Percentiles rank a stretch among this genome's conserved stretches.
phyloP scores from a whole-genome alignment of 2,329 filamentous ascomycete genomes.

The Hypoxylon sp. region DNA sequence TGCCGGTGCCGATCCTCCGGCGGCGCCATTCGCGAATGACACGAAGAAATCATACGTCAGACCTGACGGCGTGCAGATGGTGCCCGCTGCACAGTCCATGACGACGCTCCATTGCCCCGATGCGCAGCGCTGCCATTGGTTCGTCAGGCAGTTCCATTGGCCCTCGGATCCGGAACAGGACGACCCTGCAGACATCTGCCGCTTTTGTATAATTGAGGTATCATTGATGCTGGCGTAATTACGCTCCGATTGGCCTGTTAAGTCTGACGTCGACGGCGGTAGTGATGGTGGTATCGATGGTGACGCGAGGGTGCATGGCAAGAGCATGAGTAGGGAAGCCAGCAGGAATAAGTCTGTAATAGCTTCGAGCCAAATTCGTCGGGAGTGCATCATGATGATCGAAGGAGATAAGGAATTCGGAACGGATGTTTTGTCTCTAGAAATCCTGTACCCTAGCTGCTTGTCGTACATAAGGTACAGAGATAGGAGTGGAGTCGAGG shows the following conservation, averaged over 20 bases:
- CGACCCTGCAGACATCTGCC: slow-evolving; percentile 54
- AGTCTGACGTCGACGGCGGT: neutral
- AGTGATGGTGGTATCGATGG: neutral
- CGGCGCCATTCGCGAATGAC: slow-evolving; percentile 33
- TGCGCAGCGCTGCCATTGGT: slow-evolving; percentile 66
- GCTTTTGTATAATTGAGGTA: slow-evolving; percentile 2
- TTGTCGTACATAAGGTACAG: neutral
- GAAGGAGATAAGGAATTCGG: neutral
- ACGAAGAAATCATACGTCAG: slow-evolving; percentile 58
- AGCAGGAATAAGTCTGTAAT: slow-evolving; percentile 1
- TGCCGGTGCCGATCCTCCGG: slow-evolving; percentile 16
- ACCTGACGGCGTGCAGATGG: slow-evolving; percentile 62
- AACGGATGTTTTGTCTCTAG: neutral
- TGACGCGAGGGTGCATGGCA: slow-evolving; percentile 8
- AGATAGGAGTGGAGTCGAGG: neutral
- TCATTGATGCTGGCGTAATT: neutral
- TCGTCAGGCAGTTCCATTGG: slow-evolving; percentile 69
- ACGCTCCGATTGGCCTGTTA: neutral
- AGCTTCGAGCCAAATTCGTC: neutral
- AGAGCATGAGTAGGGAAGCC: neutral
- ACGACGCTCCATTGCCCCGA: slow-evolving; percentile 63
- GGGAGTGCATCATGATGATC: neutral
- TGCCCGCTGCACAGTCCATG: slow-evolving; percentile 62
- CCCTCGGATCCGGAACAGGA: slow-evolving; percentile 62
- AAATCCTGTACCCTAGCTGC: neutral